A percentile compares a stretch with the other conserved stretches of the same genome.
Conservation (phyloP, 805 yeast species). For the Saturnispora dispora region DNA sequence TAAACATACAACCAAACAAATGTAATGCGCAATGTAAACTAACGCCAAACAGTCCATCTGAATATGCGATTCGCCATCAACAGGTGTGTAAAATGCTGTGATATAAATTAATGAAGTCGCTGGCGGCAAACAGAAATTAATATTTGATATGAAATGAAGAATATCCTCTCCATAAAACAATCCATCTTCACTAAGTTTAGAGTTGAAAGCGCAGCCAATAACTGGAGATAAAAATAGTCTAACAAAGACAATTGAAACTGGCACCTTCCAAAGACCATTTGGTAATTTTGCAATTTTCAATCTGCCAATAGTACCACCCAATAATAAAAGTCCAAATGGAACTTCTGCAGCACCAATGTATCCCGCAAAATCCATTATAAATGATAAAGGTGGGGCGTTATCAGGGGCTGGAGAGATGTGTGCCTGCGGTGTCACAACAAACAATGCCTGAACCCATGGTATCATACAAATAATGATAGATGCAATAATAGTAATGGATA, state of each 20-base stretch:
- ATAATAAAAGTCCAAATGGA: conserved; percentile 70
- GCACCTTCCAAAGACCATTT: conserved; percentile 61
- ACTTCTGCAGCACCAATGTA: conserved; percentile 85
- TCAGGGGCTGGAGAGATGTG: conserved; percentile 75
- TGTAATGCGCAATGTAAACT: conserved; percentile 64
- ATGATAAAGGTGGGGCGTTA: conserved; percentile 70
- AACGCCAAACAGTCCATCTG: conserved; percentile 86
- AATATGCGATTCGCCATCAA: conserved; percentile 37
- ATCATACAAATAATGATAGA: conserved; percentile 66
- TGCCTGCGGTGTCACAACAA: conserved; percentile 40
- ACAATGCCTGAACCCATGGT: conserved; percentile 76
- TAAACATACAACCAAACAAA: conserved; percentile 54
- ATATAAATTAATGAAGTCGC: conserved; percentile 84
- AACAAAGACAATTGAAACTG: conserved; percentile 44
- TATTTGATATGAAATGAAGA: conserved; percentile 61
- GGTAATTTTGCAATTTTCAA: conserved; percentile 53
- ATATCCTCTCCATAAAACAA: conserved; percentile 56
- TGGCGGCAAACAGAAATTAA: conserved; percentile 74
- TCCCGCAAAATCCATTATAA: conserved; percentile 68
- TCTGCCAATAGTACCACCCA: conserved; percentile 86
- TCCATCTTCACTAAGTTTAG: conserved; percentile 51
- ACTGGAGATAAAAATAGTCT: conserved; percentile 70
- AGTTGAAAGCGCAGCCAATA: conserved; percentile 59
- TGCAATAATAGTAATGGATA: conserved; percentile 58
- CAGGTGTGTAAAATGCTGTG: conserved; percentile 80